Evolutionary conservation across 148 eudicot species (phyloP).

Genomic region (Rhododendron griersonianum): DNA sequence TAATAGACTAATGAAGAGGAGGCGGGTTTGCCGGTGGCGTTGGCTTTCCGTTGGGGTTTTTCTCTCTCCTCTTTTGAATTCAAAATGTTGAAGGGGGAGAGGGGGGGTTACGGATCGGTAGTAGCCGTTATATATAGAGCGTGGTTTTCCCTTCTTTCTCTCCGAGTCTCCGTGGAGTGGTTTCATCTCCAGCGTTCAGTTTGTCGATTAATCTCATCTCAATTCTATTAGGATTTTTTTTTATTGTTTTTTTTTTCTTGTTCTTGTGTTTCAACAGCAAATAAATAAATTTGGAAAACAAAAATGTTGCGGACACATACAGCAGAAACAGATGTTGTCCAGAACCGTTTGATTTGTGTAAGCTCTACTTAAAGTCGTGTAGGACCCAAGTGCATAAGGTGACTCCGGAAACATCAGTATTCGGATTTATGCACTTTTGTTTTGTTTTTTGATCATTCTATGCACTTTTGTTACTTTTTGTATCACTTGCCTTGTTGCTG

Average conservation of each 20-base stretch:
- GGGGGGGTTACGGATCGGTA: neutral
- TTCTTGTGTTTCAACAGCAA: neutral
- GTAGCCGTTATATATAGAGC: neutral
- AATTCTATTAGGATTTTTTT: neutral
- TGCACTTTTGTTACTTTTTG: neutral
- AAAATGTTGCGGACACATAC: neutral
- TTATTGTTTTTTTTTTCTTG: neutral
- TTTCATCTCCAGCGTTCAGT: neutral
- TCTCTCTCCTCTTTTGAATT: neutral
- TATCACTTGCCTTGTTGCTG: too few relatives aligned
- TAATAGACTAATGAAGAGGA: neutral
- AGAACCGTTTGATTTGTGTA: too few relatives aligned
- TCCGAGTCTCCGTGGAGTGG: neutral
- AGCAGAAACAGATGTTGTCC: too few relatives aligned
- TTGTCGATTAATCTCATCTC: neutral
- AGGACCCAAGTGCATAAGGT: neutral
- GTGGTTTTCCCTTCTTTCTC: neutral
- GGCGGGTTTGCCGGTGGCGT: neutral
- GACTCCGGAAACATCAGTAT: too few relatives aligned
- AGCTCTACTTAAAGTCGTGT: too few relatives aligned
- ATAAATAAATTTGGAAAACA: too few relatives aligned
- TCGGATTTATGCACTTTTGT: neutral
- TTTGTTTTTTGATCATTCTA: too few relatives aligned
- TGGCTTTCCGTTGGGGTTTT: conserved; percentile 1
- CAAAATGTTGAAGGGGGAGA: neutral